Evolutionary conservation across 495 filamentous ascomycete species (phyloP).

Genomic region (Penicillium taxi): DNA sequence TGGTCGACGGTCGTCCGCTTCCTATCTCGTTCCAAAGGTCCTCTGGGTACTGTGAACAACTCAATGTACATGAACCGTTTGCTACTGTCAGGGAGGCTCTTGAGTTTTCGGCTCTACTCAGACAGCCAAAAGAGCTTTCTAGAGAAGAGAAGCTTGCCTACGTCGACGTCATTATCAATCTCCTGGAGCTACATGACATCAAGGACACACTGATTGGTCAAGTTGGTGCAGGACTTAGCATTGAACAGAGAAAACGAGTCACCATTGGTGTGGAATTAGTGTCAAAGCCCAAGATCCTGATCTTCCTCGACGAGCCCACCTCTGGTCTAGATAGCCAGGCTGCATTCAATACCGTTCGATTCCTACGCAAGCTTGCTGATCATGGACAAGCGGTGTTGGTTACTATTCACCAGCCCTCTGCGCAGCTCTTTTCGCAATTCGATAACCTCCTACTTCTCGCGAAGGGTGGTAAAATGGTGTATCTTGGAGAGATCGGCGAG

Average conservation of each 20-base stretch:
- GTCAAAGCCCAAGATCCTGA: conserved; percentile 73
- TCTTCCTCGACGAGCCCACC: conserved; percentile 89
- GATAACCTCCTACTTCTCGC: conserved; percentile 59
- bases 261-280: conserved; percentile 87
- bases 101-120: conserved; percentile 71
- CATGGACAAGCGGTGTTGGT: conserved; percentile 84
- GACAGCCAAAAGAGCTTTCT: conserved; percentile 64
- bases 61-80: conserved; percentile 71
- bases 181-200: conserved; percentile 76
- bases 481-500: conserved; percentile 60
- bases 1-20: conserved; percentile 63
- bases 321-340: conserved; percentile 78
- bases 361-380: conserved; percentile 73
- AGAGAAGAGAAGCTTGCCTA: conserved; percentile 71
- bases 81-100: conserved; percentile 79
- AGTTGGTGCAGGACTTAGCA: conserved; percentile 68
- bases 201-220: conserved; percentile 80
- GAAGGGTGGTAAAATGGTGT: conserved; percentile 55
- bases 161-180: conserved; percentile 71
- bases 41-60: conserved; percentile 75
- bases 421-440: conserved; percentile 77
- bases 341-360: conserved; percentile 84
- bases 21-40: conserved; percentile 68
- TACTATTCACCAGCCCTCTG: conserved; percentile 88
- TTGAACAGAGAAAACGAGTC: conserved; percentile 85